Conservation (phyloP, 139 green algal species). For the Chlorokybus atmophyticus region DNA sequence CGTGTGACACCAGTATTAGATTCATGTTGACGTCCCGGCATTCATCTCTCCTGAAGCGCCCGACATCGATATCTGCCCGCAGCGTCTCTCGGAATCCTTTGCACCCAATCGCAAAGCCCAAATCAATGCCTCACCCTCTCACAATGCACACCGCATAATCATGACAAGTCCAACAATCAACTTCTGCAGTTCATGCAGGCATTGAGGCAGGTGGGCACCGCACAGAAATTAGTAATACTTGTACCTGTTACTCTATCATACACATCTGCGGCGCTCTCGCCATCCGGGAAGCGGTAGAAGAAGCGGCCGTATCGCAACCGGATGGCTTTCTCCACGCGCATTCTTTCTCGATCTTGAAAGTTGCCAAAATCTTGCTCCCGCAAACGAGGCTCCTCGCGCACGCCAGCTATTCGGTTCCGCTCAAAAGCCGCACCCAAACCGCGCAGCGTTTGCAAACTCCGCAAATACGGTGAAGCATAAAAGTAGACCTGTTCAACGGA, state of each 20-base stretch:
- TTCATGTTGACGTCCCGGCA: slow-evolving; percentile 14
- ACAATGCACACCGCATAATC: too few relatives aligned
- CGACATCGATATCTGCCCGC: slow-evolving; percentile 33
- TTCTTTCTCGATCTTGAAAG: slow-evolving; percentile 23
- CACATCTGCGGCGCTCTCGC: slow-evolving; percentile 36
- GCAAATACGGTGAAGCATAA: slow-evolving; percentile 32
- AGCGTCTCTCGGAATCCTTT: slow-evolving; percentile 34
- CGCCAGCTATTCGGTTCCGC: slow-evolving; percentile 16
- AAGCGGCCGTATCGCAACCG: slow-evolving; percentile 35
- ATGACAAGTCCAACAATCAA: too few relatives aligned
- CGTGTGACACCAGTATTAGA: slow-evolving; percentile 35
- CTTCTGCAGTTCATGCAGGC: too few relatives aligned
- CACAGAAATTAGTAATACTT: neutral
- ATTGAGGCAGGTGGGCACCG: too few relatives aligned
- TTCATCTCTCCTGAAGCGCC: slow-evolving; percentile 23
- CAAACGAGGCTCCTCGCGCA: slow-evolving; percentile 32
- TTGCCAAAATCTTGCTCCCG: slow-evolving; percentile 42
- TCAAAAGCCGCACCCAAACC: slow-evolving; percentile 23
- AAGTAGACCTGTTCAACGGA: too few relatives aligned
- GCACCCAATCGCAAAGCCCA: too few relatives aligned
- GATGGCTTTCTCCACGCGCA: slow-evolving; percentile 24
- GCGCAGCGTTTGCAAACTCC: slow-evolving; percentile 21
- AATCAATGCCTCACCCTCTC: too few relatives aligned
- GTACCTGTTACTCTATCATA: slow-evolving; percentile 37
- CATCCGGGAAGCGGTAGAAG: slow-evolving; percentile 41